A percentile compares a stretch with the other conserved stretches of the same genome.
Evolutionary conservation across 2,329 filamentous ascomycete species (phyloP).

Genomic region (Dichotomopilus funicola): DNA sequence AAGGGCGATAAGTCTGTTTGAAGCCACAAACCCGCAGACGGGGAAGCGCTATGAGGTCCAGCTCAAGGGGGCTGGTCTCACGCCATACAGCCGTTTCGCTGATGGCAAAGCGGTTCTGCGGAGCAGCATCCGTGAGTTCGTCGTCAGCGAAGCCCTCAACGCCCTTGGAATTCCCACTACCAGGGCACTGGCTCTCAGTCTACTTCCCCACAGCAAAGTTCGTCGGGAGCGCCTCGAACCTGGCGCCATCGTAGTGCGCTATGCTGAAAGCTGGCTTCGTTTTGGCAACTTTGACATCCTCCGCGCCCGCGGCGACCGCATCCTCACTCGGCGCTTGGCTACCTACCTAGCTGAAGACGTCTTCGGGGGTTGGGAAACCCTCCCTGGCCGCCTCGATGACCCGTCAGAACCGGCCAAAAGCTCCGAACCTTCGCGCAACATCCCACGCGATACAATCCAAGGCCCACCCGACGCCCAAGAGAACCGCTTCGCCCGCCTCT

Average conservation of each 20-base stretch:
- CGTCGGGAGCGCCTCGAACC: conserved; percentile 76
- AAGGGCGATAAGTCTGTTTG: conserved; percentile 88
- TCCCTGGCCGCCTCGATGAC: conserved; percentile 56
- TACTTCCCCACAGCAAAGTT: conserved; percentile 67
- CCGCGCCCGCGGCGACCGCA: conserved; percentile 71
- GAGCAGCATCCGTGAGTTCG: conserved; percentile 88
- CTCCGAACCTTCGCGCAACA: conserved; percentile 41
- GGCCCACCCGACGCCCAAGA: conserved; percentile 63
- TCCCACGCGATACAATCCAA: conserved; percentile 55
- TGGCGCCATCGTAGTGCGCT: conserved; percentile 85
- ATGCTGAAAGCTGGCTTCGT: conserved; percentile 85
- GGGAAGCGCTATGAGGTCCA: conserved; percentile 81
- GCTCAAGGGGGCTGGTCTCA: conserved; percentile 87
- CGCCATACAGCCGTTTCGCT: conserved; percentile 92
- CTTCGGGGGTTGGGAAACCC: conserved; percentile 77
- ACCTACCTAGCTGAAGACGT: conserved; percentile 85
- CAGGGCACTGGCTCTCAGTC: conserved; percentile 73
- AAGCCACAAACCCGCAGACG: conserved; percentile 68
- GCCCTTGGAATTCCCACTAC: conserved; percentile 82
- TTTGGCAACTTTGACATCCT: conserved; percentile 96
- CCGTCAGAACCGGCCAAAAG: conserved; percentile 43
- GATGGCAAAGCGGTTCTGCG: conserved; percentile 91
- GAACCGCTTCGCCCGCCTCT: conserved; percentile 82
- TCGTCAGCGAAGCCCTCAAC: conserved; percentile 84
- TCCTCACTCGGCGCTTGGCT: conserved; percentile 64